phyloP scores from a whole-genome alignment of 768 basidiomycete genomes.

The Tremella yokohamensis region DNA sequence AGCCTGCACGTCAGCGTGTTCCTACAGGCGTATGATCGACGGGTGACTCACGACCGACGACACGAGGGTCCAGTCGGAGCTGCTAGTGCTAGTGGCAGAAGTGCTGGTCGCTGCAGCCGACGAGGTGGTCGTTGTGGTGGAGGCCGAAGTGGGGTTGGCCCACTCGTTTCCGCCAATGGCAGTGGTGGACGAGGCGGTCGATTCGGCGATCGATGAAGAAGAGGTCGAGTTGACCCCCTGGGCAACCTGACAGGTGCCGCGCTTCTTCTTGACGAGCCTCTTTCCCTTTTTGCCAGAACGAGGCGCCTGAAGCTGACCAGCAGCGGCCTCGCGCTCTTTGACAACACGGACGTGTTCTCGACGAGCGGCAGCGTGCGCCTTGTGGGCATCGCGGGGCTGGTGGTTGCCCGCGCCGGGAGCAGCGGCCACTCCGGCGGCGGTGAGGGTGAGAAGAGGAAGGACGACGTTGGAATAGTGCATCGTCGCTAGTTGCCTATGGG shows the following conservation, averaged over 20 bases:
- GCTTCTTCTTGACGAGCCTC: conserved; percentile 46
- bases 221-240: conserved; percentile 19
- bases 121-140: conserved; percentile 36
- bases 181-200: conserved; percentile 20
- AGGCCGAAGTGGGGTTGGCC: conserved; percentile 20
- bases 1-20: conserved; percentile 46
- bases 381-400: not conserved
- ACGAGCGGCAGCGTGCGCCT: not conserved
- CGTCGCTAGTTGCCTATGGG: conserved; percentile 8
- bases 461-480: conserved; percentile 38
- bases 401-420: not conserved
- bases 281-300: conserved; percentile 27
- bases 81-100: conserved; percentile 17
- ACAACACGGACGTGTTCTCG: conserved; percentile 7
- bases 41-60: conserved; percentile 19
- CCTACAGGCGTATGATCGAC: not conserved
- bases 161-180: conserved; percentile 11
- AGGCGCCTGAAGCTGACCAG: not conserved
- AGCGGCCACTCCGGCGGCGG: conserved; percentile 15
- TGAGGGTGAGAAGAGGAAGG: conserved; percentile 32
- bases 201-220: conserved; percentile 5
- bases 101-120: conserved; percentile 13
- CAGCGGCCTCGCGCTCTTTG: not conserved
- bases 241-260: conserved; percentile 28
- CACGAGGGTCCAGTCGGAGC: conserved; percentile 16